phyloP scores from a whole-genome alignment of 176 grass and related monocot genomes.

The Carex pumila region DNA sequence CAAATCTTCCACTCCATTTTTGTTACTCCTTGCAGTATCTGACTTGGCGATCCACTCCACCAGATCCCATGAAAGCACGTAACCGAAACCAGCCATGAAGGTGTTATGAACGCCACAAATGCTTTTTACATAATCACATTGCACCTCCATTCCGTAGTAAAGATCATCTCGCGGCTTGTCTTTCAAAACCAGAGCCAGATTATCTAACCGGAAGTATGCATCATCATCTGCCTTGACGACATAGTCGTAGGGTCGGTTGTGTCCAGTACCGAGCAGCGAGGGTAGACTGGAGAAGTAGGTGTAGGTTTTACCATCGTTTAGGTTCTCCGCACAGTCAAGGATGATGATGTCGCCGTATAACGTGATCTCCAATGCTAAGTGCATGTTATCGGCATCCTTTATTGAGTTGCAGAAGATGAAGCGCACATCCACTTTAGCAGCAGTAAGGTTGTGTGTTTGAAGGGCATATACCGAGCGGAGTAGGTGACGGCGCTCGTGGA shows the following conservation, averaged over 20 bases:
- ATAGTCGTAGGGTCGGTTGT: constrained; percentile 31
- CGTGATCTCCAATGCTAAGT: constrained; percentile 33
- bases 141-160: constrained; percentile 38
- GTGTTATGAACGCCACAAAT: background rate
- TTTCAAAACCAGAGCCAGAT: constrained; percentile 14
- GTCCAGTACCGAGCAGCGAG: background rate
- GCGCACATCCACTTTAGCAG: constrained; percentile 24
- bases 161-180: constrained; percentile 20
- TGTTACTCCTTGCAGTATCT: constrained; percentile 19
- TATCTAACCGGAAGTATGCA: constrained; percentile 36
- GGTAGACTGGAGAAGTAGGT: constrained; percentile 42
- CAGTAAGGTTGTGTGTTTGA: background rate
- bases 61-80: constrained; percentile 35
- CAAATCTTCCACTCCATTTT: constrained; percentile 42
- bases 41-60: constrained; percentile 54
- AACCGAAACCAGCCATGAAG: constrained; percentile 57
- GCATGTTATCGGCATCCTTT: background rate
- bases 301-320: constrained; percentile 57
- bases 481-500: constrained; percentile 29
- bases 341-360: constrained; percentile 42
- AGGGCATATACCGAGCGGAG: constrained; percentile 24
- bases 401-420: constrained; percentile 26
- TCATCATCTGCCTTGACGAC: constrained; percentile 73
- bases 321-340: constrained; percentile 63
- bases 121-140: constrained; percentile 7